Evolutionary conservation across 2,329 filamentous ascomycete genomes (phyloP).

Genomic region (Amphichorda felina): DNA sequence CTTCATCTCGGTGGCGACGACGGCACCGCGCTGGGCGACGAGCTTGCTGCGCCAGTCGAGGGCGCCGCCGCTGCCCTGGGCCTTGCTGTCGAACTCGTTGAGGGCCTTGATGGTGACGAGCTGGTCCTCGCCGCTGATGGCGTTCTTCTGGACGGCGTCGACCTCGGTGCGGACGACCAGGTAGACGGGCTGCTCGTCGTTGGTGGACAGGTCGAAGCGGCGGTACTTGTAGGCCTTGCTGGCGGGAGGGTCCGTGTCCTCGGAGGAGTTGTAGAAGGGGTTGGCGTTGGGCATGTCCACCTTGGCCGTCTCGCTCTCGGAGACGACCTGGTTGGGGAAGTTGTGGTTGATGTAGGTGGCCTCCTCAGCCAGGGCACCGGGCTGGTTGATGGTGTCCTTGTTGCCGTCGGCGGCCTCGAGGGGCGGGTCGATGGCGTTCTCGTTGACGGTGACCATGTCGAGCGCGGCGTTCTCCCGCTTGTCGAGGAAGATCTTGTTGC

Average conservation of each 20-base stretch:
- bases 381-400: slow-evolving; percentile 92
- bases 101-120: slow-evolving; percentile 87
- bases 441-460: slow-evolving; percentile 97
- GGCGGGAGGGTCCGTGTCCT: slow-evolving; percentile 87
- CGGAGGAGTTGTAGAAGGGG: slow-evolving; percentile 91
- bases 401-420: slow-evolving; percentile 84
- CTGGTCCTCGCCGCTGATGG: slow-evolving; percentile 83
- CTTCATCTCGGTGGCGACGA: slow-evolving; percentile 99
- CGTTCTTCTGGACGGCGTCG: slow-evolving; percentile 92
- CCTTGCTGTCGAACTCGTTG: slow-evolving; percentile 98
- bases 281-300: slow-evolving; percentile 79
- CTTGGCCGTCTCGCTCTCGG: slow-evolving; percentile 72
- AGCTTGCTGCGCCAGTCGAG: slow-evolving; percentile 97
- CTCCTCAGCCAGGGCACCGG: slow-evolving; percentile 84
- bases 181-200: slow-evolving; percentile 88
- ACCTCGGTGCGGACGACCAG: slow-evolving; percentile 90
- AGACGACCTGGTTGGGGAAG: slow-evolving; percentile 91
- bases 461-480: slow-evolving; percentile 92
- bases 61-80: slow-evolving; percentile 85
- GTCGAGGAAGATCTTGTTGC: slow-evolving; percentile 96
- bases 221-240: slow-evolving; percentile 99
- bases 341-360: slow-evolving; percentile 99
- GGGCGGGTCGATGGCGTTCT: slow-evolving; percentile 92
- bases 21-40: slow-evolving; percentile 85
- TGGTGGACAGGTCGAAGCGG: slow-evolving; percentile 87